Percentiles rank a stretch among this genome's conserved stretches.
phyloP scores from a whole-genome alignment of 805 yeast genomes.

The Saccharomycopsis oosterbeekiorum region DNA sequence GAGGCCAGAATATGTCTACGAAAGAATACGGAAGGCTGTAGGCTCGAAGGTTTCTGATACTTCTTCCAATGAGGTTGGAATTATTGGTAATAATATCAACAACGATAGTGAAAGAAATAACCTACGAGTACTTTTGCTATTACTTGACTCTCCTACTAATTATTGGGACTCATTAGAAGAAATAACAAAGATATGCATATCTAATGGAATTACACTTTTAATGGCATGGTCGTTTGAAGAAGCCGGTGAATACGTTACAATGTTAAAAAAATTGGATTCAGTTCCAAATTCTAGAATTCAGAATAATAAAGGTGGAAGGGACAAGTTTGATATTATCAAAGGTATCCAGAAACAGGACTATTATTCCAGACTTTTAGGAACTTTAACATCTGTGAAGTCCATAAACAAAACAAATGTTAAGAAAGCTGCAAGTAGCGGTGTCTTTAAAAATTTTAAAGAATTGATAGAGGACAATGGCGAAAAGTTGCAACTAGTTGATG shows the following conservation, averaged over 20 bases:
- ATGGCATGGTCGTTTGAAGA: slow-evolving; percentile 41
- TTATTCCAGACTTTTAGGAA: slow-evolving; percentile 34
- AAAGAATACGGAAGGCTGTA: slow-evolving; percentile 34
- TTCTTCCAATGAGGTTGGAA: not conserved
- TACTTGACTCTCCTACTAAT: slow-evolving; percentile 30
- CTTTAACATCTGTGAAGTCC: slow-evolving; percentile 36
- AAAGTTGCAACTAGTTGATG: slow-evolving; percentile 31
- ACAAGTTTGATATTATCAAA: slow-evolving; percentile 29
- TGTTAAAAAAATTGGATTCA: slow-evolving; percentile 12
- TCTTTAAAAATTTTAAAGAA: slow-evolving; percentile 26
- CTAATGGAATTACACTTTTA: slow-evolving; percentile 32
- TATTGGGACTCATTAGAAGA: slow-evolving; percentile 34
- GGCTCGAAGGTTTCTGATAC: not conserved
- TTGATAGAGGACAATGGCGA: slow-evolving; percentile 13
- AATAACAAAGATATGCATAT: slow-evolving; percentile 31
- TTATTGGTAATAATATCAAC: not conserved
- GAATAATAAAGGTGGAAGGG: slow-evolving; percentile 14
- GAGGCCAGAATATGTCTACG: slow-evolving; percentile 64
- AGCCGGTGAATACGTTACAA: slow-evolving; percentile 28
- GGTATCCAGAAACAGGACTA: slow-evolving; percentile 37
- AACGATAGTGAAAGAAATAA: not conserved
- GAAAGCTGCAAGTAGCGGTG: slow-evolving; percentile 40
- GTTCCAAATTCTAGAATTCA: not conserved
- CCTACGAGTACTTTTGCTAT: slow-evolving; percentile 5
- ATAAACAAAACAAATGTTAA: slow-evolving; percentile 47